These are phyloP conservation scores for Rhododendron henanense DNA, from an alignment of 148 eudicot genomes.

Conservation along the genomic window DNA sequence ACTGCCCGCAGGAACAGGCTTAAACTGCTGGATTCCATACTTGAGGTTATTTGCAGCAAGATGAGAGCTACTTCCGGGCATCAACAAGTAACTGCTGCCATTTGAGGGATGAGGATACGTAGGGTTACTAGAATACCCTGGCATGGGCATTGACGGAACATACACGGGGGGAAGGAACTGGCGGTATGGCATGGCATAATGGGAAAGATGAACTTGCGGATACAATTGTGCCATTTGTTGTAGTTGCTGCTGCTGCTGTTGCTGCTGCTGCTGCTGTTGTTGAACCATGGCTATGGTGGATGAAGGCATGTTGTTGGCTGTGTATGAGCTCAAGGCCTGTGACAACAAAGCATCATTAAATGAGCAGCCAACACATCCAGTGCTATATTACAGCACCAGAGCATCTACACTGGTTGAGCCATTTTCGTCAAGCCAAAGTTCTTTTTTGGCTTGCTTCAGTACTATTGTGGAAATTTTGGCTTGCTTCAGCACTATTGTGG, in stretches of 20 bases:
- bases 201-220: slow-evolving; percentile 77
- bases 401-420: background rate
- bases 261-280: slow-evolving; percentile 42
- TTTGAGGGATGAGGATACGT: slow-evolving; percentile 80
- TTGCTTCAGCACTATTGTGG: background rate
- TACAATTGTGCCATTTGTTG: slow-evolving; percentile 80
- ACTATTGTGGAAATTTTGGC: background rate
- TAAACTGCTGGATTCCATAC: slow-evolving; percentile 82
- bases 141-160: slow-evolving; percentile 79
- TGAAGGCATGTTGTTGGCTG: slow-evolving; percentile 47
- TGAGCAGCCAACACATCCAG: background rate
- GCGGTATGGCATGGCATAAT: slow-evolving; percentile 81
- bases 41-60: slow-evolving; percentile 53
- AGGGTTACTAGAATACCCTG: slow-evolving; percentile 75
- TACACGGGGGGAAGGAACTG: slow-evolving; percentile 72
- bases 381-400: background rate
- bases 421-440: background rate
- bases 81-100: slow-evolving; percentile 74
- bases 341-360: slow-evolving; percentile 13
- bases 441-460: background rate
- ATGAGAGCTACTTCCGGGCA: slow-evolving; percentile 87
- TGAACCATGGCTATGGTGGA: slow-evolving; percentile 72
- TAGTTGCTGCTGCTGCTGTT: slow-evolving; percentile 28
- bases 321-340: slow-evolving; percentile 57
- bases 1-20: slow-evolving; percentile 68